Evolutionary conservation across 495 filamentous ascomycete species (phyloP).

Genomic region (Aspergillus bridgeri): DNA sequence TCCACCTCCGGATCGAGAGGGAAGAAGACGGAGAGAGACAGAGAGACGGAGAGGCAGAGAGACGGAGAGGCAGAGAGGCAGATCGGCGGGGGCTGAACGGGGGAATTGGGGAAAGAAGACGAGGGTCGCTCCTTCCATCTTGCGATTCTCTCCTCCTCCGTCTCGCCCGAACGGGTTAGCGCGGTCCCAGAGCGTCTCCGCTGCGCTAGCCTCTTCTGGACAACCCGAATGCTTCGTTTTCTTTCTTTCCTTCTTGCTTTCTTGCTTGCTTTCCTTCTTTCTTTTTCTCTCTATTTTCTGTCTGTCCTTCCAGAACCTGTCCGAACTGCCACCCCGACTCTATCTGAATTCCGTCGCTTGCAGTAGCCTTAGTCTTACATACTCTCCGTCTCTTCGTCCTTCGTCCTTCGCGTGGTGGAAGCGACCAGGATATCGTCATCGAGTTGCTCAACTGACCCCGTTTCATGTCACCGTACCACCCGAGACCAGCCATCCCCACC

Average conservation of each 20-base stretch:
- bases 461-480: background rate
- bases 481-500: background rate
- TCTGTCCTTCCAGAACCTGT: background rate
- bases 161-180: background rate
- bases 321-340: background rate
- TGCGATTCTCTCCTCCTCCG: no score
- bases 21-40: background rate
- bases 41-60: background rate
- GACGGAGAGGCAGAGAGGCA: background rate
- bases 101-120: no score
- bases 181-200: background rate
- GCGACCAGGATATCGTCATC: conserved; percentile 9
- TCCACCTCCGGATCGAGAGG: background rate
- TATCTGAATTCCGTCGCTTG: background rate
- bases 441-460: conserved; percentile 2
- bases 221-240: conserved; percentile 10
- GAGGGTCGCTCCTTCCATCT: no score
- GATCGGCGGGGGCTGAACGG: background rate
- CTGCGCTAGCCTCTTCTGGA: conserved; percentile 18
- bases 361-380: background rate
- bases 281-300: background rate
- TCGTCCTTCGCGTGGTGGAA: conserved; percentile 13
- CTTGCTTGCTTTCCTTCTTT: background rate
- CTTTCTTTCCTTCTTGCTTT: conserved; percentile 1
- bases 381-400: background rate